Conservation (phyloP, 2,329 filamentous ascomycete genomes). For the Aspergillus brasiliensis region DNA sequence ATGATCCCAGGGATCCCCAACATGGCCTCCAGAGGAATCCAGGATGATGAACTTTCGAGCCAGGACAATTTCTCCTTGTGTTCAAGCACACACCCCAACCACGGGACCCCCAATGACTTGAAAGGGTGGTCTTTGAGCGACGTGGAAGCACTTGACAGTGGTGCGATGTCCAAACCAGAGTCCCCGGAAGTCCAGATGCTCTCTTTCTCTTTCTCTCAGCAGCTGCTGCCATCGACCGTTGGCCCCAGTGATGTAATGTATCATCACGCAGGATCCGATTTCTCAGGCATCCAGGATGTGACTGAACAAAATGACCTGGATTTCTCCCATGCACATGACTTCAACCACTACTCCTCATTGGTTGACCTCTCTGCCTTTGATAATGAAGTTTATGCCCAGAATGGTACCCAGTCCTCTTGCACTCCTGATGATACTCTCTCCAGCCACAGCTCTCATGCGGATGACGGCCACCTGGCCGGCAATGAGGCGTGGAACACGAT, state of each 20-base stretch:
- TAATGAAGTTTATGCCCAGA: conserved; percentile 40
- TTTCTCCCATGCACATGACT: conserved; percentile 40
- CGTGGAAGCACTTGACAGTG: conserved; percentile 43
- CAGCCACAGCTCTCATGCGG: conserved; percentile 41
- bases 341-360: conserved; percentile 40
- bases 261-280: conserved; percentile 40
- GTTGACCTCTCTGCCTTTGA: conserved; percentile 45
- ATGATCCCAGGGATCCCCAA: conserved; percentile 41
- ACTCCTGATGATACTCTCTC: conserved; percentile 42
- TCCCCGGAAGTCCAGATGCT: conserved; percentile 46
- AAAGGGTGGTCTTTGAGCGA: conserved; percentile 43
- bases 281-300: conserved; percentile 40
- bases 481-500: conserved; percentile 41
- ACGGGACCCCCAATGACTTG: conserved; percentile 39
- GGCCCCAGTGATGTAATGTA: conserved; percentile 44
- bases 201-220: conserved; percentile 46
- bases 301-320: conserved; percentile 42
- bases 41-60: conserved; percentile 48
- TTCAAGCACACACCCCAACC: conserved; percentile 40
- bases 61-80: conserved; percentile 46
- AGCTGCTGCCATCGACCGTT: conserved; percentile 41
- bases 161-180: conserved; percentile 40
- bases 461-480: conserved; percentile 38
- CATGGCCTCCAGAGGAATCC: conserved; percentile 41
- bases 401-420: conserved; percentile 33